Percentiles rank a stretch among this genome's conserved stretches.
Conservation (phyloP, 2,329 filamentous ascomycete species). For the Fonsecaea multimorphosa region DNA sequence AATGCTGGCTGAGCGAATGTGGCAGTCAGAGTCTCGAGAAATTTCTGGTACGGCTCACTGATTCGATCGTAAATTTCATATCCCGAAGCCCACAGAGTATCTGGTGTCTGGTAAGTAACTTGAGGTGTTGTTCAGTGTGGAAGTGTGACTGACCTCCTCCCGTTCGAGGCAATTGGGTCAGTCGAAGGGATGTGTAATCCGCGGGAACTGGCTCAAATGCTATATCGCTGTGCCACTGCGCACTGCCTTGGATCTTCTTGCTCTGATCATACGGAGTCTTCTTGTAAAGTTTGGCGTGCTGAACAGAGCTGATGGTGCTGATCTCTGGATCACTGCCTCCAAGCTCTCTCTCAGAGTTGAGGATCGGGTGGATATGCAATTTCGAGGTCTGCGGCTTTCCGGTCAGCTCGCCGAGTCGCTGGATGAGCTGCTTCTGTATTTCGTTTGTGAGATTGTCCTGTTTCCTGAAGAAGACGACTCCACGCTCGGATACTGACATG, state of each 20-base stretch:
- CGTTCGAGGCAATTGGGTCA: slow-evolving; percentile 62
- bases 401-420: slow-evolving; percentile 64
- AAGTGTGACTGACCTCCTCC: slow-evolving; percentile 44
- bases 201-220: slow-evolving; percentile 68
- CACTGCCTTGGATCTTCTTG: slow-evolving; percentile 36
- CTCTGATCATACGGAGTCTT: slow-evolving; percentile 48
- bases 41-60: slow-evolving; percentile 57
- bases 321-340: slow-evolving; percentile 65
- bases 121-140: neutral
- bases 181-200: slow-evolving; percentile 68
- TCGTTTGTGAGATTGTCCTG: slow-evolving; percentile 67
- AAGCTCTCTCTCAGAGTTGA: slow-evolving; percentile 61
- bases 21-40: slow-evolving; percentile 65
- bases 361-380: slow-evolving; percentile 66
- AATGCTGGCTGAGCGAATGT: slow-evolving; percentile 61
- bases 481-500: slow-evolving; percentile 56
- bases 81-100: slow-evolving; percentile 71
- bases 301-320: slow-evolving; percentile 66
- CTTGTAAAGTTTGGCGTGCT: slow-evolving; percentile 57
- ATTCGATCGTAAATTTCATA: slow-evolving; percentile 72
- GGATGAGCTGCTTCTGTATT: slow-evolving; percentile 69
- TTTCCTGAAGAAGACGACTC: slow-evolving; percentile 67
- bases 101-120: slow-evolving; percentile 36
- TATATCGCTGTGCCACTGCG: slow-evolving; percentile 66
- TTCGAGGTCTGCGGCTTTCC: slow-evolving; percentile 64